Percentiles rank a stretch among this genome's conserved stretches.
These are phyloP conservation scores for Aphanomyces stellatus DNA, from an alignment of 352 stramenopile genomes.

Conservation along the genomic window DNA sequence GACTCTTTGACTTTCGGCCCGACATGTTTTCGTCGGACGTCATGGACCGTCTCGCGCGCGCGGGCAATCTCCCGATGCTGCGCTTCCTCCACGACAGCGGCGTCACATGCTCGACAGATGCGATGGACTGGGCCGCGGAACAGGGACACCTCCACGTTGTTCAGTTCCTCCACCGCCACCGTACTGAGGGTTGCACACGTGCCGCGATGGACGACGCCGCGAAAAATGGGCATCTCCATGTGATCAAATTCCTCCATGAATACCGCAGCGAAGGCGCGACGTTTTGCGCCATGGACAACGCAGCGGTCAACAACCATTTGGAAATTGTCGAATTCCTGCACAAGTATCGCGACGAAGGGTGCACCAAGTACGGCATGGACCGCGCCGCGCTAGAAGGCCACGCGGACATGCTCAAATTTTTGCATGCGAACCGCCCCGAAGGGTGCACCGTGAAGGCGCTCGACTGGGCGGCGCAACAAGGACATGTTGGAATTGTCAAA, in stretches of 20 bases:
- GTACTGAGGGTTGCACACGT: constrained; percentile 11
- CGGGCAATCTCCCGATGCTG: constrained; percentile 10
- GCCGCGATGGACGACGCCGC: constrained; percentile 16
- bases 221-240: constrained; percentile 17
- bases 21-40: constrained; percentile 15
- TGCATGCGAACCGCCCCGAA: constrained; percentile 21
- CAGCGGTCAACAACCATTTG: constrained; percentile 19
- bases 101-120: constrained; percentile 15
- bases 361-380: constrained; percentile 26
- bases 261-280: constrained; percentile 19
- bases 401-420: constrained; percentile 21
- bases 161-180: constrained; percentile 13
- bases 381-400: constrained; percentile 23
- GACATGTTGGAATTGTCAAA: constrained; percentile 22
- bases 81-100: constrained; percentile 13
- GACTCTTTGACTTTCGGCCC: constrained; percentile 5
- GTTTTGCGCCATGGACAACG: constrained; percentile 24
- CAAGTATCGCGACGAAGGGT: constrained; percentile 21
- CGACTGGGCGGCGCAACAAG: constrained; percentile 24
- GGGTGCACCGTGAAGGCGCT: constrained; percentile 24
- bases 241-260: constrained; percentile 17
- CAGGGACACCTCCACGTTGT: constrained; percentile 18
- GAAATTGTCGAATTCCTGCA: constrained; percentile 12
- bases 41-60: constrained; percentile 6
- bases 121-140: constrained; percentile 18